These are phyloP conservation scores for Vitis labrusca DNA, from an alignment of 164 flowering plant species.

Conservation along the genomic window DNA sequence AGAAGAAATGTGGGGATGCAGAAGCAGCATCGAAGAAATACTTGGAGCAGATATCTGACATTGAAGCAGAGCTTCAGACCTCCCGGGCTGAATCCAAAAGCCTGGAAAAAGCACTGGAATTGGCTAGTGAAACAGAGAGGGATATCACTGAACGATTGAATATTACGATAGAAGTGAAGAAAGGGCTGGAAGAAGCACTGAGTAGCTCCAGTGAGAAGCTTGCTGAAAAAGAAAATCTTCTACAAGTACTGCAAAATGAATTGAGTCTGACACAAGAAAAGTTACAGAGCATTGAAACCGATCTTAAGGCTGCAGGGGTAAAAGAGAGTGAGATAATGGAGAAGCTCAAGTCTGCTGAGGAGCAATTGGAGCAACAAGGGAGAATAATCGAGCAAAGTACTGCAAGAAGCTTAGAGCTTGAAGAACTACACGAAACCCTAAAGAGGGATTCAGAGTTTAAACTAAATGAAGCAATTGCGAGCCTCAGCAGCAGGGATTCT, in stretches of 20 bases:
- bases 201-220: constrained; percentile 45
- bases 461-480: constrained; percentile 52
- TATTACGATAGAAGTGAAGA: constrained; percentile 54
- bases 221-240: constrained; percentile 55
- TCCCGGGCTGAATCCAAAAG: constrained; percentile 46
- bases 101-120: constrained; percentile 61
- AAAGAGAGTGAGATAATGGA: constrained; percentile 57
- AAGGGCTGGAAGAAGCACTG: constrained; percentile 45
- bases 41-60: constrained; percentile 50
- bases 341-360: constrained; percentile 70
- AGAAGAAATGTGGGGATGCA: constrained; percentile 48
- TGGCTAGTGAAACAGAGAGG: constrained; percentile 59
- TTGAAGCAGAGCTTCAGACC: constrained; percentile 57
- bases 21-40: constrained; percentile 53
- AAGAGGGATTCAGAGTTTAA: constrained; percentile 57
- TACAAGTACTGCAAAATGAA: constrained; percentile 53
- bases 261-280: constrained; percentile 47
- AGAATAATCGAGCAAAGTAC: constrained; percentile 47
- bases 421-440: constrained; percentile 43
- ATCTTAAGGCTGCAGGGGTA: constrained; percentile 46
- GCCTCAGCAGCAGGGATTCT: constrained; percentile 42
- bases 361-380: constrained; percentile 49
- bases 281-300: constrained; percentile 51
- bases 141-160: constrained; percentile 52
- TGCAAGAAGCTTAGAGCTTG: constrained; percentile 54